Evolutionary conservation across 805 yeast species (phyloP).

Genomic region (Groenewaldozyma tartarivorans): DNA sequence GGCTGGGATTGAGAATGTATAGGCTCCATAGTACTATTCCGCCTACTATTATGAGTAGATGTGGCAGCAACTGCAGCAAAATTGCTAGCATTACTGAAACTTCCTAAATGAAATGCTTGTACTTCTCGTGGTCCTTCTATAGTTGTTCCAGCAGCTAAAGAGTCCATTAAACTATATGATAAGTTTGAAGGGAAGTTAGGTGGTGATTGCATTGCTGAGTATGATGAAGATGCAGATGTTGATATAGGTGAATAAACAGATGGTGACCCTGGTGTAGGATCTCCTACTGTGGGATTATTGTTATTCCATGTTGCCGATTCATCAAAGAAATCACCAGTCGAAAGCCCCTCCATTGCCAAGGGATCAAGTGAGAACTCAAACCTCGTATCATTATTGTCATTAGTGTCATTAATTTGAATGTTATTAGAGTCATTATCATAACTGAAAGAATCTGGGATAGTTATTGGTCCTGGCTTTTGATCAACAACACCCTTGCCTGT

Average conservation of each 20-base stretch:
- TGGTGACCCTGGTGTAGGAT: not conserved
- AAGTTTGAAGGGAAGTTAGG: not conserved
- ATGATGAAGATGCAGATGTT: conserved; percentile 3
- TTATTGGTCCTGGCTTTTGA: not conserved
- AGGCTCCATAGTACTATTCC: conserved; percentile 1
- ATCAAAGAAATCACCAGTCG: conserved; percentile 11
- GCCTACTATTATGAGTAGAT: not conserved
- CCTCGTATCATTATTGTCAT: conserved; percentile 5
- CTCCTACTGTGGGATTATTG: not conserved
- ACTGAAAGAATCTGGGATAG: not conserved
- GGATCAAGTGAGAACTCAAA: conserved; percentile 37
- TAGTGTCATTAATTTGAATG: not conserved
- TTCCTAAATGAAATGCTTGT: conserved; percentile 5
- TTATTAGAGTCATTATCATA: not conserved
- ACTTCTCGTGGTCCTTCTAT: conserved; percentile 13
- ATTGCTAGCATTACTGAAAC: conserved; percentile 1
- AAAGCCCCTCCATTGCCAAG: conserved; percentile 39
- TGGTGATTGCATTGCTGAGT: not conserved
- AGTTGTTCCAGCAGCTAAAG: conserved; percentile 3
- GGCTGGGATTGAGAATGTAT: conserved; percentile 3
- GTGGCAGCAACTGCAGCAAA: conserved; percentile 1
- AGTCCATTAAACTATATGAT: not conserved
- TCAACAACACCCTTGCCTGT: not conserved
- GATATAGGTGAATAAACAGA: conserved; percentile 4
- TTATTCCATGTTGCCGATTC: conserved; percentile 1